Evolutionary conservation across 257 asterid genomes (phyloP).

Genomic region (Leptodermis oblonga): DNA sequence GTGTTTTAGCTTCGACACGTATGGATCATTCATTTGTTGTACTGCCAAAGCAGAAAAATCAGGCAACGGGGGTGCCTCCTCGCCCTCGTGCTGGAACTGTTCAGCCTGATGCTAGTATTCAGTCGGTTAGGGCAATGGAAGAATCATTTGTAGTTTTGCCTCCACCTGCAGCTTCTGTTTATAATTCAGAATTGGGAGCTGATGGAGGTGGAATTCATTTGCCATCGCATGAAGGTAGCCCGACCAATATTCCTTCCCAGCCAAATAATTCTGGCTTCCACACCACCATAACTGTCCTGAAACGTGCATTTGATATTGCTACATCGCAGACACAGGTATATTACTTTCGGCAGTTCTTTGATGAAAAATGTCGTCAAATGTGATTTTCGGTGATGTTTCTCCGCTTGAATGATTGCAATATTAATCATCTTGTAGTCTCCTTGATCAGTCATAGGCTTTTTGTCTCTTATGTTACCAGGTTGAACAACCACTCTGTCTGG

Average conservation of each 20-base stretch:
- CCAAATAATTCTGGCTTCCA: conserved; percentile 82
- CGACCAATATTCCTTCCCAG: conserved; percentile 38
- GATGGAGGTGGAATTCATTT: conserved; percentile 61
- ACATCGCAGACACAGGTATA: conserved; percentile 73
- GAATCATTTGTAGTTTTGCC: conserved; percentile 97
- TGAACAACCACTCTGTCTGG: conserved; percentile 94
- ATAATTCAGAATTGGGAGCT: conserved; percentile 62
- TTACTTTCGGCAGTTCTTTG: conserved; percentile 2
- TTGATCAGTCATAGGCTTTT: conserved; percentile 7
- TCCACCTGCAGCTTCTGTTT: conserved; percentile 98
- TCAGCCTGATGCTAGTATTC: conserved; percentile 49
- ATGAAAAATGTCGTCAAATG: not conserved
- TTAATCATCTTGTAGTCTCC: conserved; percentile 1
- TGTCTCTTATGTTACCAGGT: conserved; percentile 43
- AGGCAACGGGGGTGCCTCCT: conserved; percentile 56
- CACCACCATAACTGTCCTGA: conserved; percentile 77
- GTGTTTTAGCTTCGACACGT: conserved; percentile 60
- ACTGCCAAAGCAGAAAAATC: conserved; percentile 80
- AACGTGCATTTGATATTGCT: conserved; percentile 94
- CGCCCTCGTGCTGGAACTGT: conserved; percentile 59
- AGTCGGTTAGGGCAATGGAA: conserved; percentile 81
- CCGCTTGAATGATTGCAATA: not conserved
- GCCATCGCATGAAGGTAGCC: conserved; percentile 57
- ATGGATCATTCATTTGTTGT: conserved; percentile 88
- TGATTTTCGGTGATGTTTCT: not conserved